Conservation (phyloP, 2,329 filamentous ascomycete genomes). For the Pyrenophora teres region DNA sequence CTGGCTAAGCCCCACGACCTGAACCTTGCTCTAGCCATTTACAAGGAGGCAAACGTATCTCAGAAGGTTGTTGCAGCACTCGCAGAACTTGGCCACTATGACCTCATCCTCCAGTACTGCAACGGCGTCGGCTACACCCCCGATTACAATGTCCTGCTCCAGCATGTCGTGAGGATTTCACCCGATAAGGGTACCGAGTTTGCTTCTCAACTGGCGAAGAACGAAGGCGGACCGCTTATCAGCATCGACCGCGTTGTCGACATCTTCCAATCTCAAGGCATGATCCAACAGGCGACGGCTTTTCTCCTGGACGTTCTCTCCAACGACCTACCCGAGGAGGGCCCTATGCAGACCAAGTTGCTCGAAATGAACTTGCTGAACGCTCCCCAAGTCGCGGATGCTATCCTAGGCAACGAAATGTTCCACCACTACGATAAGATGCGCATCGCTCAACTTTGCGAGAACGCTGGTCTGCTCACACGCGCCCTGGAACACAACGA, state of each 20-base stretch:
- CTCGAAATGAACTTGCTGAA: conserved; percentile 98
- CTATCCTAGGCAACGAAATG: conserved; percentile 97
- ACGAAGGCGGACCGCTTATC: conserved; percentile 83
- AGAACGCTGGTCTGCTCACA: conserved; percentile 78
- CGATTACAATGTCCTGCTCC: conserved; percentile 90
- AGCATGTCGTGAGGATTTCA: conserved; percentile 81
- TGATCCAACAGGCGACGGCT: conserved; percentile 97
- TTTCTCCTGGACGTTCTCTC: conserved; percentile 95
- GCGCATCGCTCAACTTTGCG: conserved; percentile 86
- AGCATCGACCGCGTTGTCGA: conserved; percentile 95
- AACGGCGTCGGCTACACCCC: conserved; percentile 85
- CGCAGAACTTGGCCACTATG: conserved; percentile 94
- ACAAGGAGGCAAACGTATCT: conserved; percentile 85
- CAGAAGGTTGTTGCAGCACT: conserved; percentile 95
- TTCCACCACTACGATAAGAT: conserved; percentile 95
- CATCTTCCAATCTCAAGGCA: conserved; percentile 96
- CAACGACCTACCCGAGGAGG: conserved; percentile 93
- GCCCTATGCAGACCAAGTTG: conserved; percentile 87
- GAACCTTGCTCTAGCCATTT: conserved; percentile 84
- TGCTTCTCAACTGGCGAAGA: conserved; percentile 86
- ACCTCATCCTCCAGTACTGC: conserved; percentile 92
- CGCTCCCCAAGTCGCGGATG: conserved; percentile 95
- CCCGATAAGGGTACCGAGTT: conserved; percentile 95
- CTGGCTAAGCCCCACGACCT: conserved; percentile 89
- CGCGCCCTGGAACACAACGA: conserved; percentile 90